Evolutionary conservation across 208 protist species (phyloP).

Genomic region (Trypanosoma conorhini): DNA sequence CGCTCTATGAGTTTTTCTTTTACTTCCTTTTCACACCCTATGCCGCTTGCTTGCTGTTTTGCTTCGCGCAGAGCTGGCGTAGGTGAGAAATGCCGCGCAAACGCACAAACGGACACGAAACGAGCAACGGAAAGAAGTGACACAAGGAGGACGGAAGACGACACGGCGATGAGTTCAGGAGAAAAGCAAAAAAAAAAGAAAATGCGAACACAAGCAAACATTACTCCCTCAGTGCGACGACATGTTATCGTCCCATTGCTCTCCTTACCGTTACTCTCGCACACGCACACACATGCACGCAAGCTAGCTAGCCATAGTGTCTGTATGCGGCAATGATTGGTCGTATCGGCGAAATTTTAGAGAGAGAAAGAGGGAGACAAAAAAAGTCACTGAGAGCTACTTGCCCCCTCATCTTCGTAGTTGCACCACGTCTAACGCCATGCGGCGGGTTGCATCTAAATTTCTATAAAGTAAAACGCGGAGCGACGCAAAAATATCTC

Average conservation of each 20-base stretch:
- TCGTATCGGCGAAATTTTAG: neutral
- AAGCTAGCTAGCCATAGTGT: neutral
- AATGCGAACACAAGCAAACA: neutral
- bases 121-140: neutral
- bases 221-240: no score
- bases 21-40: neutral
- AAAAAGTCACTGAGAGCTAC: no score
- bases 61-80: neutral
- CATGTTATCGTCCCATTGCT: neutral
- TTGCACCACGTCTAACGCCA: neutral
- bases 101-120: neutral
- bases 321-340: neutral
- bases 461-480: constrained; percentile 16
- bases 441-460: neutral
- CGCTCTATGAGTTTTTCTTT: neutral
- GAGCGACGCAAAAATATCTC: neutral
- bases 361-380: no score
- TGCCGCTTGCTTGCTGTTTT: no score
- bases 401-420: neutral
- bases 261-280: neutral
- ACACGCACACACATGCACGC: neutral
- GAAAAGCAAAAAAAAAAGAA: neutral
- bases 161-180: neutral
- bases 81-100: neutral
- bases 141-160: constrained; percentile 28